Evolutionary conservation across 768 basidiomycete species (phyloP), one percentile per base, ranked within the genome.

Genomic region (Rossbeevera mucosa): DNA sequence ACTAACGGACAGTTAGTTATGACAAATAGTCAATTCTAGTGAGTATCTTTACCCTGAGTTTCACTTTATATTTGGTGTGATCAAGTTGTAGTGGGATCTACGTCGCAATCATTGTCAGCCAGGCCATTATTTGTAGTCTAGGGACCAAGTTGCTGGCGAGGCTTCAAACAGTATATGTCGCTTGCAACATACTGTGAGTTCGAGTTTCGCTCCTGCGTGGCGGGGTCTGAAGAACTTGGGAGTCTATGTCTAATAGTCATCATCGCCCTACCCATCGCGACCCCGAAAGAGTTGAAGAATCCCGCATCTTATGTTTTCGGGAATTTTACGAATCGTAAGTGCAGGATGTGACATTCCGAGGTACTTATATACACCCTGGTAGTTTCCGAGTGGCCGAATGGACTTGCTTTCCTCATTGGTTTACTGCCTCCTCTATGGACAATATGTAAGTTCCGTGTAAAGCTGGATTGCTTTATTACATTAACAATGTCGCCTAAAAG

Each of bases 101-200:
- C 58, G 73, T 69, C 31, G 83, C 75, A 11, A 69, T 91, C 42
- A 66, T 89, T 7, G 36, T 84, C 16, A 71, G 76, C 2, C 84
- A 89, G 62, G 86, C 78, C 0, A 53, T 81, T 13, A 63, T 85
- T 11, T 87, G 85, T 57, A 83, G 82, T 58, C 70, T 88, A 13
- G 85, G 80, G 14, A 86, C 87, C 1, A 68, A 71, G 16, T 58
- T 83, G 18, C 71, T 91, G 12, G 88, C 87, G 1, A 74, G 85
- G 18, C 62, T 89, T n/a, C 88, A 90, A 61, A 80, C 74, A 11
- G 68, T 76, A 7, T 77, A 73, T 42, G 69, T 76, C 8, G 47
- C 69, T 6, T 63, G 71, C 30, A 79, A 79, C 52, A 62, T 77
- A 4, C 24, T 71, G 64, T 70, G 60, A 45, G 70, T 57, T 13